Evolutionary conservation across 768 basidiomycete genomes (phyloP).

Genomic region (Trametes maxima): DNA sequence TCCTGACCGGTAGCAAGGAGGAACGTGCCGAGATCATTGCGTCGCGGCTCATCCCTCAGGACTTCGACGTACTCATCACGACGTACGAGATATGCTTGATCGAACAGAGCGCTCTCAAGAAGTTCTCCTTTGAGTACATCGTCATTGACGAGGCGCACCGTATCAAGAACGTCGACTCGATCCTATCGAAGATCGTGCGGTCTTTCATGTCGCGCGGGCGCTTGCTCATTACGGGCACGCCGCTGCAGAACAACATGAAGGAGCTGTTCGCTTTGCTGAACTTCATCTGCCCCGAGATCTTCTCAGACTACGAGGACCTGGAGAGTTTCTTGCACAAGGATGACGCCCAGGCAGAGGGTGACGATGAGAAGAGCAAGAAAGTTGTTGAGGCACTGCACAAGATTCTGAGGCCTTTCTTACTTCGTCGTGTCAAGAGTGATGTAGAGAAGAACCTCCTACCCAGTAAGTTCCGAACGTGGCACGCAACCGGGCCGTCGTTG

Average conservation of each 20-base stretch:
- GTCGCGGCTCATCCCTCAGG: conserved; percentile 75
- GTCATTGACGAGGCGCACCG: conserved; percentile 98
- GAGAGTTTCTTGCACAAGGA: conserved; percentile 95
- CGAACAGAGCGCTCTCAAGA: conserved; percentile 89
- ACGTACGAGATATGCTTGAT: conserved; percentile 97
- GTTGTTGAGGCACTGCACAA: conserved; percentile 98
- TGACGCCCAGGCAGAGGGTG: conserved; percentile 59
- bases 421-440: conserved; percentile 92
- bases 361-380: conserved; percentile 86
- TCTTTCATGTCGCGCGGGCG: conserved; percentile 87
- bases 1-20: conserved; percentile 86
- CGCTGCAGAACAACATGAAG: conserved; percentile 95
- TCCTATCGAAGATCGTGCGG: conserved; percentile 92
- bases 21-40: conserved; percentile 85
- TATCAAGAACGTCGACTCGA: conserved; percentile 98
- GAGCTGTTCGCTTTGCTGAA: conserved; percentile 92
- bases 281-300: conserved; percentile 97
- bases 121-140: conserved; percentile 97
- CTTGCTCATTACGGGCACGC: conserved; percentile 94
- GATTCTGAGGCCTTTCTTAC: conserved; percentile 91
- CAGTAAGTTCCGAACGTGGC: conserved; percentile 49
- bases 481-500: background rate
- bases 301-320: conserved; percentile 87
- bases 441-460: conserved; percentile 96
- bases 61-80: conserved; percentile 94